Evolutionary conservation across 2,329 filamentous ascomycete species (phyloP).

Genomic region (Blastomyces emzantsi): DNA sequence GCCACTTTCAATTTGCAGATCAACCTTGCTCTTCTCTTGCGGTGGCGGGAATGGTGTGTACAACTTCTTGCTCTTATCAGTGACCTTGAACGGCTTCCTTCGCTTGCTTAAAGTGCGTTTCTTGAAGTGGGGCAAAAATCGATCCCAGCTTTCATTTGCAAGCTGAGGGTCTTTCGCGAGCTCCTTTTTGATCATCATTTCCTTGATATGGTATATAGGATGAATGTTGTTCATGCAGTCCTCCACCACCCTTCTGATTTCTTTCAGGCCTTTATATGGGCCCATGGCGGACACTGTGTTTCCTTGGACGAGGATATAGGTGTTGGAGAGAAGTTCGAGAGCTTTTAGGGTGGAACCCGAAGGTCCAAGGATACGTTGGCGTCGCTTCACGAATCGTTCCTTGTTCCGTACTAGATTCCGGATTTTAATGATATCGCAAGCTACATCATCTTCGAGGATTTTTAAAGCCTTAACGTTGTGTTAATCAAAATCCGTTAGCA

Average conservation of each 20-base stretch:
- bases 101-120: conserved; percentile 82
- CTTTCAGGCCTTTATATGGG: conserved; percentile 84
- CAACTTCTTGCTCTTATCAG: conserved; percentile 84
- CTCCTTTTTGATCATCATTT: conserved; percentile 89
- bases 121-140: conserved; percentile 96
- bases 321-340: conserved; percentile 80
- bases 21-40: conserved; percentile 98
- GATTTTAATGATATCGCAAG: conserved; percentile 95
- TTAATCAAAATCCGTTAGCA: background rate
- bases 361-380: conserved; percentile 85
- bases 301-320: conserved; percentile 91
- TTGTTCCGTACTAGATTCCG: conserved; percentile 84
- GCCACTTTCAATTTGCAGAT: conserved; percentile 93
- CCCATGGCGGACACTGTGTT: conserved; percentile 94
- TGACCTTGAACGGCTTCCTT: conserved; percentile 71
- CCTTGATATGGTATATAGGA: conserved; percentile 87
- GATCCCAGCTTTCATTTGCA: conserved; percentile 83
- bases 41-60: conserved; percentile 97
- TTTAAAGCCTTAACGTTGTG: conserved; percentile 55
- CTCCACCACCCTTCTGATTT: conserved; percentile 78
- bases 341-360: conserved; percentile 90
- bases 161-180: conserved; percentile 81
- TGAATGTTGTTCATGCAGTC: conserved; percentile 97
- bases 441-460: conserved; percentile 84
- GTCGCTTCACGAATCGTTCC: conserved; percentile 87